Base-by-base conservation (phyloP, 2,329 filamentous ascomycete genomes). In the Juglanconis juglandina region DNA sequence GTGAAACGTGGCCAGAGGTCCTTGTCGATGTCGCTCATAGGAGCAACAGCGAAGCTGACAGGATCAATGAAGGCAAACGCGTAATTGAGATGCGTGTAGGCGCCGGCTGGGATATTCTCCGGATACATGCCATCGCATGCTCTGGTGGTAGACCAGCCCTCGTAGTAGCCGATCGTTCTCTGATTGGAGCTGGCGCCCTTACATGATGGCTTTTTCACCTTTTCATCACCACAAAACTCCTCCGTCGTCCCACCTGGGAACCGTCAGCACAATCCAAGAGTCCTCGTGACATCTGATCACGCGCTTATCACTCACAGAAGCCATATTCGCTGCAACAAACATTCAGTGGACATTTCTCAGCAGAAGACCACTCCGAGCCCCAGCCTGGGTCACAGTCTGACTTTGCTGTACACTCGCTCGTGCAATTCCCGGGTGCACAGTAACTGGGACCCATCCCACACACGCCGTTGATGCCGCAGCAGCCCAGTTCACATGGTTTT, bases 1-100 rank as follows among this genome's bases (percentile, higher is more conserved):
- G 71, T 73, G 9, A 78, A 67, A 1, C 69, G 62, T 0, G 55
- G 52, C 56, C 72, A 75, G 0, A 73, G 57, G 1, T 58, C 33
- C 17, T 30, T 53, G 14, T 48, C 53, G 37, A 52, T 24, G 24
- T 13, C 35, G 59, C 59, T 52, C 53, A 60, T 60, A 37, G 44
- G 10, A 10, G 41, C 54, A 10, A 72, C 39, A 14, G 65, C 17
- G 58, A 68, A 72, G 3, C 67, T 69, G 4, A 49, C 49, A 6
- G 42, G 42, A 0, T 74, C 71, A 51, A 78, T 71, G 33, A 66
- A 65, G 1, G 70, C 69, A 63, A 78, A 78, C 1, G 71, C 68
- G 54, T 69, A 72, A 61, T 69, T 71, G 48, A 76, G 58, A 54
- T 76, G 72, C 1, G 73, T 74, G 51, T 69, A 69, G 2, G 51